phyloP scores from a whole-genome alignment of 2,329 filamentous ascomycete genomes.

The Teratosphaeria pseudoeucalypti region DNA sequence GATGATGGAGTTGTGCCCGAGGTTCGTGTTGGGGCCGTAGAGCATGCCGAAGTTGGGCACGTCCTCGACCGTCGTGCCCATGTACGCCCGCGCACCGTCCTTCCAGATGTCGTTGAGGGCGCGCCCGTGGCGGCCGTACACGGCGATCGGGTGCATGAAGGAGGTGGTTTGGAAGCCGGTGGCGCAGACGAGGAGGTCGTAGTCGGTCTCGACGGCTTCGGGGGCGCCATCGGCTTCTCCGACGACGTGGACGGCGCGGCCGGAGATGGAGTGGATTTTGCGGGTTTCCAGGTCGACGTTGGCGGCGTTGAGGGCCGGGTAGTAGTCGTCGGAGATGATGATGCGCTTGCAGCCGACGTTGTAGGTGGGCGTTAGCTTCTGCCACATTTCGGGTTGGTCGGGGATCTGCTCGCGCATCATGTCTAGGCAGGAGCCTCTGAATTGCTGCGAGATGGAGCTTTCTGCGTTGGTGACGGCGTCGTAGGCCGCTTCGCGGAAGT shows the following conservation, averaged over 20 bases:
- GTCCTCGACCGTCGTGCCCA: constrained; percentile 41
- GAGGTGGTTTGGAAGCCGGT: constrained; percentile 50
- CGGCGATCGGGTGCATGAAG: constrained; percentile 48
- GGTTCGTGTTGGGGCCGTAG: constrained; percentile 48
- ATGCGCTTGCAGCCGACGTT: constrained; percentile 45
- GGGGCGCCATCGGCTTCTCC: constrained; percentile 22
- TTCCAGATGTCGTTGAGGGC: constrained; percentile 43
- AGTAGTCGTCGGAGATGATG: constrained; percentile 48
- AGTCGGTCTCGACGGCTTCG: constrained; percentile 25
- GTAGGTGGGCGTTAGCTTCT: constrained; percentile 45
- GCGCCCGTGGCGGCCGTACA: constrained; percentile 37
- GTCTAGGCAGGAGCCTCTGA: constrained; percentile 26
- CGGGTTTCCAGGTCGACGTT: constrained; percentile 45
- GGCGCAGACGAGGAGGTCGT: constrained; percentile 48
- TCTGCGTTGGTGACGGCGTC: constrained; percentile 34
- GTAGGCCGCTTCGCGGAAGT: constrained; percentile 42
- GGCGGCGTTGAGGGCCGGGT: constrained; percentile 35
- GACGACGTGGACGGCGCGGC: constrained; percentile 39
- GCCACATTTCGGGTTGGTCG: constrained; percentile 40
- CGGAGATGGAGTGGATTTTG: constrained; percentile 37
- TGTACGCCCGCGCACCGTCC: constrained; percentile 41
- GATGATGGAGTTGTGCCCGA: constrained; percentile 37
- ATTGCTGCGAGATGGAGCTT: constrained; percentile 31
- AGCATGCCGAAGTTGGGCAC: constrained; percentile 48
- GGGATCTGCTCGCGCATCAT: constrained; percentile 38